Evolutionary conservation across 768 basidiomycete genomes (phyloP).

Genomic region (Obba rivulosa): DNA sequence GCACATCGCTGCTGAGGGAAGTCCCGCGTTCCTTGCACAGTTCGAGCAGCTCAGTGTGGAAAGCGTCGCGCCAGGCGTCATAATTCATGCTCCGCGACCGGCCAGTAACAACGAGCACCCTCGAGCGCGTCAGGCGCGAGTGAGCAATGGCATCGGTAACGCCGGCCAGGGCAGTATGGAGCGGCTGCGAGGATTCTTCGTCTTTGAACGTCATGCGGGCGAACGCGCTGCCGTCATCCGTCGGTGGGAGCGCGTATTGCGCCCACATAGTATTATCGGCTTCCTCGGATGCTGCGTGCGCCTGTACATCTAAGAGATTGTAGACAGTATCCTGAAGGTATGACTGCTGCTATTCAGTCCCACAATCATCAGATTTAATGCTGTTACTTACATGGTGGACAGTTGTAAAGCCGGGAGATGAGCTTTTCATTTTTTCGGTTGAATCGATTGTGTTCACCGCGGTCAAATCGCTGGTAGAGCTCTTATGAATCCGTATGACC

Average conservation of each 20-base stretch:
- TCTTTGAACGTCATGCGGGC: slow-evolving; percentile 59
- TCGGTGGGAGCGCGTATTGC: slow-evolving; percentile 41
- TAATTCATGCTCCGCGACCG: slow-evolving; percentile 69
- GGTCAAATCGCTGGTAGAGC: slow-evolving; percentile 29
- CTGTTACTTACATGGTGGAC: slow-evolving; percentile 27
- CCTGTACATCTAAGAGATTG: slow-evolving; percentile 56
- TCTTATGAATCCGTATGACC: slow-evolving; percentile 56
- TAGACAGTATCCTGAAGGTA: slow-evolving; percentile 67
- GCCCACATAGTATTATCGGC: slow-evolving; percentile 81
- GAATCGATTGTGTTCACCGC: slow-evolving; percentile 17
- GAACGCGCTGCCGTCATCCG: slow-evolving; percentile 38
- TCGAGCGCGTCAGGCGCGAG: slow-evolving; percentile 29
- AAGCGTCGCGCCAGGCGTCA: slow-evolving; percentile 16
- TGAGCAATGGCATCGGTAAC: slow-evolving; percentile 20
- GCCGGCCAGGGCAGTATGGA: slow-evolving; percentile 50
- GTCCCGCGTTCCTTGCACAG: slow-evolving; percentile 37
- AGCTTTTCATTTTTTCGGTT: slow-evolving; percentile 23
- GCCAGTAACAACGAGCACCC: slow-evolving; percentile 62
- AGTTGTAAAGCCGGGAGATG: slow-evolving; percentile 8
- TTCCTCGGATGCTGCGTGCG: slow-evolving; percentile 67
- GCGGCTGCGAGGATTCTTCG: slow-evolving; percentile 43
- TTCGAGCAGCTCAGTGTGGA: slow-evolving; percentile 44
- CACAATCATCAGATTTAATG: background rate
- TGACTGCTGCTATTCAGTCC: background rate
- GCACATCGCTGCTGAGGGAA: slow-evolving; percentile 47